Conservation (phyloP, 257 asterid genomes). For the Solanum virginianum region DNA sequence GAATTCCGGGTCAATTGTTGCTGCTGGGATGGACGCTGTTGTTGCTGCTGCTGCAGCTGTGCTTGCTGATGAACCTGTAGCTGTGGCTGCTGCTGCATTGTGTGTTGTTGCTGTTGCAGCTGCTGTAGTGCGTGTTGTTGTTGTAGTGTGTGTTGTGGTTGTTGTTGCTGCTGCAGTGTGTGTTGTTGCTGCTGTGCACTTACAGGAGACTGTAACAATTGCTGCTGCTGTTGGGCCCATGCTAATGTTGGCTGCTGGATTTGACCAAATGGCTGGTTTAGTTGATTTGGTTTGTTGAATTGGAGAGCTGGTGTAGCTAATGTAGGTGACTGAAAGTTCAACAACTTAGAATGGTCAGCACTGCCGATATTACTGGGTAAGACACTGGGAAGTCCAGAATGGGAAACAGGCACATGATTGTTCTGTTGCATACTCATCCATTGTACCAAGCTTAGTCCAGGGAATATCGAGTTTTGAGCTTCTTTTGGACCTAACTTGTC, state of each 20-base stretch:
- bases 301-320: conserved; percentile 43
- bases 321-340: conserved; percentile 71
- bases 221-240: conserved; percentile 60
- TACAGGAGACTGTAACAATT: conserved; percentile 28
- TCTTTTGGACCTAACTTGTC: conserved; percentile 72
- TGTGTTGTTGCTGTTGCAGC: not conserved
- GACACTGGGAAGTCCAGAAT: conserved; percentile 32
- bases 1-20: conserved; percentile 22
- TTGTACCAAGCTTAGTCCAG: conserved; percentile 85
- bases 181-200: conserved; percentile 33
- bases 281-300: conserved; percentile 36
- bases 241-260: conserved; percentile 37
- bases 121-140: conserved; percentile 6
- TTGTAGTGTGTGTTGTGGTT: conserved; percentile 3
- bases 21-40: conserved; percentile 17
- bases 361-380: conserved; percentile 20
- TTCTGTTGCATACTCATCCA: conserved; percentile 98
- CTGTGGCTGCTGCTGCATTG: conserved; percentile 9
- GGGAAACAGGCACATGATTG: conserved; percentile 42
- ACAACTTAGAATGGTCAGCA: conserved; percentile 58
- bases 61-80: conserved; percentile 53
- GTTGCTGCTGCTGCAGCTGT: conserved; percentile 27
- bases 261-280: conserved; percentile 36
- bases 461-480: conserved; percentile 62
- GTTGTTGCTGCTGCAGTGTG: conserved; percentile 14